A percentile compares a stretch with the other conserved stretches of the same genome.
Evolutionary conservation across 129 eudicot species (phyloP).

Genomic region (Tanacetum coccineum): DNA sequence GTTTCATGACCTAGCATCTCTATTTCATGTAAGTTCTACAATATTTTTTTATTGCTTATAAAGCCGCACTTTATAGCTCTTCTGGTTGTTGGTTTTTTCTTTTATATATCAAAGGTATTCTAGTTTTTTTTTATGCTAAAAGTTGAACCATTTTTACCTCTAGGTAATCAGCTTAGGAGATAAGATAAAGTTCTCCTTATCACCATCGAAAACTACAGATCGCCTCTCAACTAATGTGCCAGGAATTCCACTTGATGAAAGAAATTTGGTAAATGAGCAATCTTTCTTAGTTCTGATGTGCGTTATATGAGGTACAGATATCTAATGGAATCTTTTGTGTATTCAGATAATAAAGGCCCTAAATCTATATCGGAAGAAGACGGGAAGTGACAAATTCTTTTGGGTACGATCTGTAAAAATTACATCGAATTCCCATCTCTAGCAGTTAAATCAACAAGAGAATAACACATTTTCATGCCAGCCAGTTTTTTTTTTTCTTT

Average conservation of each 20-base stretch:
- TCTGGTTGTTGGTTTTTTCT: neutral
- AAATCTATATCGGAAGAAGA: conserved; percentile 81
- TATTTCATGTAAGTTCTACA: conserved; percentile 72
- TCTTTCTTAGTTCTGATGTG: conserved; percentile 9
- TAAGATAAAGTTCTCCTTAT: conserved; percentile 81
- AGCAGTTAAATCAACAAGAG: conserved; percentile 9
- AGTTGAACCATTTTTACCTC: neutral
- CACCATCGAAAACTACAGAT: conserved; percentile 86
- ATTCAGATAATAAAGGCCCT: conserved; percentile 92
- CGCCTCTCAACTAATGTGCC: conserved; percentile 84
- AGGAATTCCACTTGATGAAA: conserved; percentile 94
- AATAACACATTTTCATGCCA: conserved; percentile 5
- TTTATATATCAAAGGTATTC: conserved; percentile 5
- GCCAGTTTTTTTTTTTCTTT: conserved; percentile 9
- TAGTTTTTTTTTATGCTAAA: conserved; percentile 4
- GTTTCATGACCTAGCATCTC: conserved; percentile 96
- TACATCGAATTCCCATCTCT: neutral
- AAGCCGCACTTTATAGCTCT: neutral
- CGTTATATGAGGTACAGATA: conserved; percentile 6
- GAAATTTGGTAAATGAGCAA: conserved; percentile 59
- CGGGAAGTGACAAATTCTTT: conserved; percentile 79
- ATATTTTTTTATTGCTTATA: conserved; percentile 4
- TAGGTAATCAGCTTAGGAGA: conserved; percentile 97
- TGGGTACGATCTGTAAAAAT: conserved; percentile 53
- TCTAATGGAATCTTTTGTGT: conserved; percentile 12